Base-by-base conservation (phyloP, 2,329 filamentous ascomycete species). In the Raffaelea albimanens region DNA sequence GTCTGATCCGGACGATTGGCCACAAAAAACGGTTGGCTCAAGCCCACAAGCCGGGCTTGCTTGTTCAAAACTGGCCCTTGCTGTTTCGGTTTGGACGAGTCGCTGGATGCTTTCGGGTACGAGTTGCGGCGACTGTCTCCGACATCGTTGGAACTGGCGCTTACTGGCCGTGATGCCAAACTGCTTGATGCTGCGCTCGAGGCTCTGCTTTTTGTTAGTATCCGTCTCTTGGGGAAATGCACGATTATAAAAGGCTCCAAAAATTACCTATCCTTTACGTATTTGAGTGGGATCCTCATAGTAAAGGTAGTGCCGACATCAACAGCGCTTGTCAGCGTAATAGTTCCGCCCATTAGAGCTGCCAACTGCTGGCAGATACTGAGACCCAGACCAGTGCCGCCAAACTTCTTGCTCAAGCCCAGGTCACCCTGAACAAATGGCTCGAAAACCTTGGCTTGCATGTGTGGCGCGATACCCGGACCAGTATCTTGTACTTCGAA, bases 371-470 rank as follows among this genome's bases (percentile, higher is more conserved):
- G 83, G 65, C 88, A 95, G 57, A 96, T 96, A 58, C 85, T 91
- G 47, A 96, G 64, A 2, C 90, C 90, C 2, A 95, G 69, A 4
- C 90, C 90, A 1, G 90, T 95, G 16, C 90, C 90, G 18, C 88
- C 88, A 59, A 83, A 94, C 59, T 93, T 93, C 63, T 88, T 94
- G 68, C 85, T 94, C 16, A 96, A 67, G 1, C 88, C 86, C 2
- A 93, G 68, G 59, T 95, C 89, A n/a, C 86, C 90, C 63, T 96
- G 90, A 0, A 95, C 86, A 59, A 96, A 96, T 1, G 90, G 90
- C 62, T 95, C 90, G 60, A 96, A 96, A 10, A 96, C 87, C 55
- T 83, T 83, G 48, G 86, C 72, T 56, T 89, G 87, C 63, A 94
- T 78, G 53, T 83, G 69, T 7, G 82, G 76, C 0, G 87, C 80